Evolutionary conservation across 352 stramenopile genomes (phyloP), one percentile per base, ranked within the genome.

Genomic region (Pythium oligandrum): DNA sequence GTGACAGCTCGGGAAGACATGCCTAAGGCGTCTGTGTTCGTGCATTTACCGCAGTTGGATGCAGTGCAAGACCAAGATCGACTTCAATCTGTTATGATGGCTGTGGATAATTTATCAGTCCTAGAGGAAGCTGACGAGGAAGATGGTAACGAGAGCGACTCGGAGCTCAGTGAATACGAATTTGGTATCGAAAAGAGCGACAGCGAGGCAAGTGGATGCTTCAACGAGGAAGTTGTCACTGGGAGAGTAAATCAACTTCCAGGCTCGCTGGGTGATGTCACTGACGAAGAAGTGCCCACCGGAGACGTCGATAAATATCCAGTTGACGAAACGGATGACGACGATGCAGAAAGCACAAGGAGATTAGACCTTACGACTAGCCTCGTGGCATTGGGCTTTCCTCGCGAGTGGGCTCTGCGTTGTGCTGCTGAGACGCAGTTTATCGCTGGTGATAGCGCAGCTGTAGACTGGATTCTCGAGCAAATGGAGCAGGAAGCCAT

Each of bases 381-480:
- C 1, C 65, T 97, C 7, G 73, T 88, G 32, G 71, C 62, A 3
- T 80, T 96, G n/a, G 88, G 90, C 0, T 94, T 97, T 50, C 86
- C 90, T 1, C 57, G 82, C 3, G 80, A 93, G 37, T 96, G 85
- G 77, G 78, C 76, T 2, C 64, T 66, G 8, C 81, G 65, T 35
- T 94, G 79, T 59, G 83, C 76, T 26, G 50, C 57, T 1, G 78
- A 91, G 61, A 77, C 76, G 0, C 11, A 64, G 38, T 56, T 63
- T 71, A 26, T 57, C 59, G 0, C 62, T 67, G 68, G 75, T 45
- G 85, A 95, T 62, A 88, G 78, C 33, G 70, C 64, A 17, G 86
- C 87, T 4, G 88, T 95, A 17, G 68, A 71, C 31, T 96, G 90
- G 90, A 96, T 97, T 46, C 79, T 97, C 6, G 85, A 97, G 48